These are phyloP conservation scores for Pichia sp. DNA, from an alignment of 1,139 yeast species.

Conservation along the genomic window DNA sequence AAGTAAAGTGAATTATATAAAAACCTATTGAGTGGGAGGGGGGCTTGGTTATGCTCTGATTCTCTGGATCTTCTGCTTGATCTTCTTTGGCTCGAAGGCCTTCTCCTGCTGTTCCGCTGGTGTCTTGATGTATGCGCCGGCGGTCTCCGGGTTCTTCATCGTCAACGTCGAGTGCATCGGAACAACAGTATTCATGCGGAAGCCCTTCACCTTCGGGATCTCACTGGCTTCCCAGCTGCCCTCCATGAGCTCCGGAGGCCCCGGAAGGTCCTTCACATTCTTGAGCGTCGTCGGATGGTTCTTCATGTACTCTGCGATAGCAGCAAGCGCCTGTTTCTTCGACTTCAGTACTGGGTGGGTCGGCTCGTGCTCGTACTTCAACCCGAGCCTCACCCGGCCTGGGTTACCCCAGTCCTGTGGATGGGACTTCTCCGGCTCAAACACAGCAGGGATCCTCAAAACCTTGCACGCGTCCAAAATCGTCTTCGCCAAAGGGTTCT, in stretches of 20 bases:
- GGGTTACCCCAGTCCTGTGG: slow-evolving; percentile 98
- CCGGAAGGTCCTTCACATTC: slow-evolving; percentile 59
- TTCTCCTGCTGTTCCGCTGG: slow-evolving; percentile 23
- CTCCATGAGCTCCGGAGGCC: slow-evolving; percentile 45
- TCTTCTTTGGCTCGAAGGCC: slow-evolving; percentile 35
- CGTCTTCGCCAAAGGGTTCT: slow-evolving; percentile 81
- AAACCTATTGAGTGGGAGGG: too few relatives aligned
- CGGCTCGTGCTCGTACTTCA: slow-evolving; percentile 47
- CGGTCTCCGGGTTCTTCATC: slow-evolving; percentile 82
- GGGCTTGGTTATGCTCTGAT: slow-evolving; percentile 24
- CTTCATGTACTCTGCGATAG: slow-evolving; percentile 58
- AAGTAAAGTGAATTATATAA: too few relatives aligned
- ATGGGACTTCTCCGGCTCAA: slow-evolving; percentile 80
- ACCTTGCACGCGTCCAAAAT: slow-evolving; percentile 61
- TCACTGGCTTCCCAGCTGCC: slow-evolving; percentile 51
- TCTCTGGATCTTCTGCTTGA: slow-evolving; percentile 46
- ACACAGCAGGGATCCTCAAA: slow-evolving; percentile 50
- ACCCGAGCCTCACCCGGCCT: slow-evolving; percentile 78
- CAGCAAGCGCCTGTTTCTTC: slow-evolving; percentile 63
- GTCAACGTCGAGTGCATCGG: slow-evolving; percentile 83
- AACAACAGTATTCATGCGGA: slow-evolving; percentile 77
- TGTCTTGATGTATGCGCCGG: slow-evolving; percentile 55
- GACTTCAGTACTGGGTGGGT: slow-evolving; percentile 40
- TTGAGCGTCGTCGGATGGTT: slow-evolving; percentile 66
- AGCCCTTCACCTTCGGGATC: slow-evolving; percentile 77